Conservation (phyloP, 352 stramenopile genomes). For the Phytopythium aichiense region DNA sequence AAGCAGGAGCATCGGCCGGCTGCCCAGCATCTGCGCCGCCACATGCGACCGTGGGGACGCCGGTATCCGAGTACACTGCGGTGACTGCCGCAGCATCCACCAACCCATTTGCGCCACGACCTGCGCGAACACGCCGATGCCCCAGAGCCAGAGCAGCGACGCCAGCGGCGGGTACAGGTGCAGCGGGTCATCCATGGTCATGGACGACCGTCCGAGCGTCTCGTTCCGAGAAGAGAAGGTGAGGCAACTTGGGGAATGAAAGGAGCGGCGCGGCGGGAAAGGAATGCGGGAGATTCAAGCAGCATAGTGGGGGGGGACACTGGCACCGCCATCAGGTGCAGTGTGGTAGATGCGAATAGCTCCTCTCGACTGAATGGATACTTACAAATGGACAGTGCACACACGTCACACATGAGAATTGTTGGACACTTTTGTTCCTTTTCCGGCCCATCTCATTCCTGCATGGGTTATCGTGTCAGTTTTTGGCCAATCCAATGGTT, state of each 20-base stretch:
- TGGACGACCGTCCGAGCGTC: conserved; percentile 11
- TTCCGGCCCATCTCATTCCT: not conserved
- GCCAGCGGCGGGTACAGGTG: conserved; percentile 39
- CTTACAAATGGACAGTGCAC: conserved; percentile 14
- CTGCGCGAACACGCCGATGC: conserved; percentile 20
- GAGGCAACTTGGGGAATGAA: not conserved
- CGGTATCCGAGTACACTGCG: not conserved
- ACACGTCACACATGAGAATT: conserved; percentile 17
- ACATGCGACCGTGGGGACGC: not conserved
- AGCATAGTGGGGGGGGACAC: not conserved
- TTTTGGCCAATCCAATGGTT: not conserved
- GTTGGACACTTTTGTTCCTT: conserved; percentile 4
- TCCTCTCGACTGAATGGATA: not conserved
- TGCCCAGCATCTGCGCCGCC: not conserved
- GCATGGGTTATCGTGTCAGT: not conserved
- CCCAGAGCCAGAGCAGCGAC: conserved; percentile 28
- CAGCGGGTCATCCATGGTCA: conserved; percentile 35
- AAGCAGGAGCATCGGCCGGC: not conserved
- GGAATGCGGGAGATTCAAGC: not conserved
- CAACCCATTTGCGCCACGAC: conserved; percentile 25
- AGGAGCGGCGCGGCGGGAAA: too few relatives aligned
- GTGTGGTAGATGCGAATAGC: not conserved
- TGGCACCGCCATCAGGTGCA: too few relatives aligned
- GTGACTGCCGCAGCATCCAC: conserved; percentile 16
- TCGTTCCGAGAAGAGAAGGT: not conserved